Percentiles rank a stretch among this genome's conserved stretches.
phyloP scores from a whole-genome alignment of 352 stramenopile genomes.

The Phytophthora brassicae region DNA sequence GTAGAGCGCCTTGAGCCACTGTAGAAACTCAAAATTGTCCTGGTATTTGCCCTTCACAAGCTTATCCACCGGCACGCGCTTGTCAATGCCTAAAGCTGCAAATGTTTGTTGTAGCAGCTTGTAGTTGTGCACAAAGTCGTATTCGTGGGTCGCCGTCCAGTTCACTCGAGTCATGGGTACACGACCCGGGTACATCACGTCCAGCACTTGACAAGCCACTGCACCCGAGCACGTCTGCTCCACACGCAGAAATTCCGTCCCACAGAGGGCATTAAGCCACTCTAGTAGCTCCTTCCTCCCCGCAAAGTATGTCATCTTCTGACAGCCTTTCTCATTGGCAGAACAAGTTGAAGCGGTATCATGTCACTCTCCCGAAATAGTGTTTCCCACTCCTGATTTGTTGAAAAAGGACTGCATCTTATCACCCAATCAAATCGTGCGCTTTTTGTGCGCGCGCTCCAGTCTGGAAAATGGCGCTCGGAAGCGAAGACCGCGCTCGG shows the following conservation, averaged over 20 bases:
- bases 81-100: constrained; percentile 94
- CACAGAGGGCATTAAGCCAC: constrained; percentile 98
- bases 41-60: constrained; percentile 99
- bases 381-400: not conserved
- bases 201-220: constrained; percentile 97
- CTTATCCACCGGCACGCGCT: constrained; percentile 97
- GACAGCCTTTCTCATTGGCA: no score
- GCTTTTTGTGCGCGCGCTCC: no score
- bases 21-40: constrained; percentile 99
- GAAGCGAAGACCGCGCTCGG: constrained; percentile 15
- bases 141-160: constrained; percentile 96
- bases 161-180: constrained; percentile 98
- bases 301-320: constrained; percentile 91
- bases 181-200: constrained; percentile 93
- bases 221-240: constrained; percentile 97
- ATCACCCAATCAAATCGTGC: not conserved
- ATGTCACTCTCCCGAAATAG: not conserved
- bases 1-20: constrained; percentile 96
- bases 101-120: constrained; percentile 99
- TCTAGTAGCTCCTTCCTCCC: constrained; percentile 97
- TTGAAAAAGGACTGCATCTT: not conserved
- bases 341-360: not conserved
- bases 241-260: constrained; percentile 95
- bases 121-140: constrained; percentile 99
- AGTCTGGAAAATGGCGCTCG: constrained; percentile 23